Conservation (phyloP, 2,329 filamentous ascomycete species). For the Penicillium sp. region DNA sequence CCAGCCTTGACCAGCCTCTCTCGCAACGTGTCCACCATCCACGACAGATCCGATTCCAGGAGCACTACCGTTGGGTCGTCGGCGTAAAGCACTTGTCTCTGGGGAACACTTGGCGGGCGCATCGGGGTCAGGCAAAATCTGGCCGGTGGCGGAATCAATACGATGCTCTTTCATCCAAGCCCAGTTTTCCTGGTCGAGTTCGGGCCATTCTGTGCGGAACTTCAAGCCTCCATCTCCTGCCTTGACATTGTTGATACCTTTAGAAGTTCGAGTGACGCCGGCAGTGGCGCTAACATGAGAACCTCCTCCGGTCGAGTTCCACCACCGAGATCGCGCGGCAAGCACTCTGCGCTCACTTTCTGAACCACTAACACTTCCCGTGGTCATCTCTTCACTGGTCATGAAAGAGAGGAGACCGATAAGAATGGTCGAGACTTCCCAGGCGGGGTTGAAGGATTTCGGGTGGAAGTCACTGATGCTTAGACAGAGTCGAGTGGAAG, state of each 20-base stretch:
- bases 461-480: constrained; percentile 98
- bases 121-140: constrained; percentile 56
- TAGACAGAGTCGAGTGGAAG: constrained; percentile 85
- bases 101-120: constrained; percentile 59
- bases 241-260: constrained; percentile 76
- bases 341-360: constrained; percentile 75
- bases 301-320: constrained; percentile 92
- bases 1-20: constrained; percentile 81
- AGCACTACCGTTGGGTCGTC: constrained; percentile 59
- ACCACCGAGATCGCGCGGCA: constrained; percentile 81
- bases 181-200: constrained; percentile 85
- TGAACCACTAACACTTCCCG: constrained; percentile 77
- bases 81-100: constrained; percentile 63
- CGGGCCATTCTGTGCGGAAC: constrained; percentile 86
- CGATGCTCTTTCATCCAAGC: constrained; percentile 83
- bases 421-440: constrained; percentile 95
- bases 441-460: constrained; percentile 96
- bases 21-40: constrained; percentile 72
- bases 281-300: constrained; percentile 56
- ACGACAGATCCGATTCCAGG: constrained; percentile 63
- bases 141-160: constrained; percentile 75
- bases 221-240: constrained; percentile 89
- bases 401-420: constrained; percentile 95
- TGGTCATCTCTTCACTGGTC: constrained; percentile 99
- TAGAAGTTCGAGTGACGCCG: constrained; percentile 55